Evolutionary conservation across 2,329 filamentous ascomycete species (phyloP), one percentile per base, ranked within the genome.

Genomic region (Pseudogymnoascus sp.): DNA sequence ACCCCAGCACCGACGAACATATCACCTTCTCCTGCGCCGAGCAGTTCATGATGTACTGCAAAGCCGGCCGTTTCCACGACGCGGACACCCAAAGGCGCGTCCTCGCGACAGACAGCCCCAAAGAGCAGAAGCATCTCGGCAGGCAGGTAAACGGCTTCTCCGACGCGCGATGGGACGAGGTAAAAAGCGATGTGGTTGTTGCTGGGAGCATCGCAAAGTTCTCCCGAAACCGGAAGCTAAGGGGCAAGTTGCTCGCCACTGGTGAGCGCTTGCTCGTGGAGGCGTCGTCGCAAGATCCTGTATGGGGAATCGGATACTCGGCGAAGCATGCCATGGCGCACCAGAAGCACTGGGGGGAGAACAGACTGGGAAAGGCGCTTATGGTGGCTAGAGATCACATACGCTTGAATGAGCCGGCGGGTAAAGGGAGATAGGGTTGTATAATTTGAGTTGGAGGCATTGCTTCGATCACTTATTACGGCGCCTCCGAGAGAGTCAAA

Each of bases 41-140:
- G 66, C 75, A 77, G 64, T 77, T 76, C 67, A 77, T 77, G 75
- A 77, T 76, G 76, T 77, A 73, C 67, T 75, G 74, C 71, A 77
- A 77, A 68, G 75, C 76, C 5, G 69, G 69, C 8, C 70, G 71
- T 5, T 77, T 77, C 65, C 59, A 66, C 63, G 75, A 77, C 67
- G 60, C 31, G 14, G 63, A 62, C 3, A 65, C 67, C 2, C 69
- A 71, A 59, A 61, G 62, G 18, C 66, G 37, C 14, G 65, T 75
- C 26, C 68, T 75, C 26, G 68, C 66, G 1, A 71, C 71, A 0
- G n/a, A 54, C 0, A 66, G 66, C 23, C 71, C 73, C 1, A 72
- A 70, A 60, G 67, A 71, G 59, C 72, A 75, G 60, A 75, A 73
- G 60, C 62, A 47, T 2, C 68, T 75, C 1, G 74, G 71, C 14